Conservation (phyloP, 768 basidiomycete species). For the Saitozyma podzolica region DNA sequence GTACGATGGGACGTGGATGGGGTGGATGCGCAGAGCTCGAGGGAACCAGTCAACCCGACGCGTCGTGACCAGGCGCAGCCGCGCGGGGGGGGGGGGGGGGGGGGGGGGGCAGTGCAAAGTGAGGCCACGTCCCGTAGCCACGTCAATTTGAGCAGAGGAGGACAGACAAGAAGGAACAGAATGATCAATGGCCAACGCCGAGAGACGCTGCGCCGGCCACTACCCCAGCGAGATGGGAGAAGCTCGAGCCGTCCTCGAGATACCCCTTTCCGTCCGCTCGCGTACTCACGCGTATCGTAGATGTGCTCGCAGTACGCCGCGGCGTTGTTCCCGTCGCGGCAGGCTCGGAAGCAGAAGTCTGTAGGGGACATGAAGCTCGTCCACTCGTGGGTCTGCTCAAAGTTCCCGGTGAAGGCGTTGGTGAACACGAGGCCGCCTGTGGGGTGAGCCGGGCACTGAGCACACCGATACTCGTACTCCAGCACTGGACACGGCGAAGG, state of each 20-base stretch:
- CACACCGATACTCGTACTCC: no score
- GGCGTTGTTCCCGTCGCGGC: constrained; percentile 49
- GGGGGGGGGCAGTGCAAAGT: no score
- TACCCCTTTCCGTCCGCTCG: no score
- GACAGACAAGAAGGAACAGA: neutral
- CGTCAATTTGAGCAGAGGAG: neutral
- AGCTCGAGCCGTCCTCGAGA: no score
- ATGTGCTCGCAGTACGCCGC: constrained; percentile 55
- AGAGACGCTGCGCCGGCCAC: neutral
- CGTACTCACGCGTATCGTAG: constrained; percentile 54
- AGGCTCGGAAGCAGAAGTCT: constrained; percentile 48
- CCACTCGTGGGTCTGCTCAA: constrained; percentile 53
- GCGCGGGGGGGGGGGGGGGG: no score
- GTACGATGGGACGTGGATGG: no score
- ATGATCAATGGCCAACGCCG: neutral
- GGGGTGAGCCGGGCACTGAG: no score
- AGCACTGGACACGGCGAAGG: no score
- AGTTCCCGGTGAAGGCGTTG: constrained; percentile 52
- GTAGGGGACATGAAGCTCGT: constrained; percentile 43
- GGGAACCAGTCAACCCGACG: no score
- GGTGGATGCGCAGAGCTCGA: no score
- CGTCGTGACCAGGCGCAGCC: no score
- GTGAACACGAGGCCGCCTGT: constrained; percentile 53
- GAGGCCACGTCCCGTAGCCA: constrained; percentile 8
- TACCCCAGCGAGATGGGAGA: neutral